Evolutionary conservation across 805 yeast genomes (phyloP), one percentile per base, ranked within the genome.

Genomic region (Yamadazyma sp.): DNA sequence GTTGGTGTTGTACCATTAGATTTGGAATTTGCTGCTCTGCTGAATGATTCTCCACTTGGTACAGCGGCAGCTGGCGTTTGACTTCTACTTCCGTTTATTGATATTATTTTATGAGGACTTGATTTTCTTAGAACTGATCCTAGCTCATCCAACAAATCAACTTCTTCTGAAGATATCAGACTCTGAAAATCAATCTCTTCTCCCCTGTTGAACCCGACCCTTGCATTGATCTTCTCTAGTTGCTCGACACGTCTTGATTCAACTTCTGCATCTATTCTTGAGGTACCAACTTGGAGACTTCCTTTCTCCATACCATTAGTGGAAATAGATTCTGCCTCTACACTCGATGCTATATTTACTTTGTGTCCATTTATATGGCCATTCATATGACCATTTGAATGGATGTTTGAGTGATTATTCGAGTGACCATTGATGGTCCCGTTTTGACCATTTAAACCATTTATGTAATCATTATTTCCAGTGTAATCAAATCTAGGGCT

Each of bases 201-300:
- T 7, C 24, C 27, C 16, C 30, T 34, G 10, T 30, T 22, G n/a
- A 35, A 29, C n/a, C 33, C 28, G 7, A 33, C 5, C 4, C 55
- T 52, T 9, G 52, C 36, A 35, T 58, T 51, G 10, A 58, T 54
- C 33, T 45, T 47, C n/a, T 55, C 60, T 22, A 53, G 33, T 9
- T 55, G 52, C n/a, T 28, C 31, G 5, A 15, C n/a, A 12, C 29
- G n/a, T 10, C 7, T 5, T 19, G 44, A 29, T 23, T 48, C 48
- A 17, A 28, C 27, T 31, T 40, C 42, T 1, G 39, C 35, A 6
- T 38, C 42, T 14, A 36, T 27, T 21, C 40, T 23, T 9, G 45
- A 35, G 3, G 42, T 30, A 7, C 43, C 42, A 6, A 36, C 45
- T 14, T 44, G 45, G 12, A 41, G 22, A 28, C 45, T 39, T 8